A percentile compares a stretch with the other conserved stretches of the same genome.
Conservation (phyloP, 2,329 filamentous ascomycete species). For the Ophiostoma quercus region DNA sequence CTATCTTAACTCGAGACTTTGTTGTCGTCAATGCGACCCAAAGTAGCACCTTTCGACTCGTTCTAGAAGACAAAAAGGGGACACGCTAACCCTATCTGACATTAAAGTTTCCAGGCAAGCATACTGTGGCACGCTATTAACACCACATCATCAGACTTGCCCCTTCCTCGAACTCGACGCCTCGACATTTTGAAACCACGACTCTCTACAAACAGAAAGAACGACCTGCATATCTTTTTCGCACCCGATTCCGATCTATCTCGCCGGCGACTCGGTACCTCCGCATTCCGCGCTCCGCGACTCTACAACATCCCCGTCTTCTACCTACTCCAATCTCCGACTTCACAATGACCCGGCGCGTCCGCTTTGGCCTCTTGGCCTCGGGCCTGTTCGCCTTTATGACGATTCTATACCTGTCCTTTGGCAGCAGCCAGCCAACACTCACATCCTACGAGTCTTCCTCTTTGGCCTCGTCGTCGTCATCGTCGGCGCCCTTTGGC, state of each 20-base stretch:
- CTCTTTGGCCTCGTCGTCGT: background rate
- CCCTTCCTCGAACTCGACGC: background rate
- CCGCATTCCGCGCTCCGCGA: background rate
- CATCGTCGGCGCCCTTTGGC: slow-evolving; percentile 16
- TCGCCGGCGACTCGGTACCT: background rate
- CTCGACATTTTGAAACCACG: background rate
- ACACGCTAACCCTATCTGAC: background rate
- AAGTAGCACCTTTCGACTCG: background rate
- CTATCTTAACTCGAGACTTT: background rate
- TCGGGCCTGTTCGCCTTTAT: slow-evolving; percentile 21
- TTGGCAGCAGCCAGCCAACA: slow-evolving; percentile 19
- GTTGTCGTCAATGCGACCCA: background rate
- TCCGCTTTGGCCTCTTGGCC: slow-evolving; percentile 22
- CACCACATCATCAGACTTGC: background rate
- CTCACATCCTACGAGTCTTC: slow-evolving; percentile 2
- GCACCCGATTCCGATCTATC: background rate
- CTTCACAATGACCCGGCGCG: slow-evolving; percentile 23
- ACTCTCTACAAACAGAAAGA: background rate
- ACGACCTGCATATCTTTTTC: background rate
- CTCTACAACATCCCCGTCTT: background rate
- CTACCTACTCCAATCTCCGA: background rate
- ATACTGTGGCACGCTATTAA: background rate
- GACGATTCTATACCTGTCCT: slow-evolving; percentile 22
- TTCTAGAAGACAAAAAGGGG: slow-evolving; percentile 1
- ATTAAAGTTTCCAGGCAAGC: background rate